Evolutionary conservation across 2,329 filamentous ascomycete genomes (phyloP).

Genomic region (Plenodomus biglobosus): DNA sequence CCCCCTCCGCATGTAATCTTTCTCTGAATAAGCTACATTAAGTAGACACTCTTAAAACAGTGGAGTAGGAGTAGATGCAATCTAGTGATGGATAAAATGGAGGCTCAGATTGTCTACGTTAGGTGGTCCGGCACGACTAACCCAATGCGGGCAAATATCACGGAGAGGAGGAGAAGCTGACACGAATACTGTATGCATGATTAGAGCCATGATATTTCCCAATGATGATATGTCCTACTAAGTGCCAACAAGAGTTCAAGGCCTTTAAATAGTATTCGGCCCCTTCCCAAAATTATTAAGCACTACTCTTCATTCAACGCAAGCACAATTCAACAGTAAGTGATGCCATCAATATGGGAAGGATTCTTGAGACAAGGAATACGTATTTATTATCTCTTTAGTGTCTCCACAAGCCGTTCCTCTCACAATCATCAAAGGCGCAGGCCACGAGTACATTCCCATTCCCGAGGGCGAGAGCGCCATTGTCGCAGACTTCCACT

Average conservation of each 20-base stretch:
- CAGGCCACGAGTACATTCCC: constrained; percentile 27
- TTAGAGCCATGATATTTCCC: constrained; percentile 5
- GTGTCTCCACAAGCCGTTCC: constrained; percentile 22
- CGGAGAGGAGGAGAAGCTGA: constrained; percentile 9
- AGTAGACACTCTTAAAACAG: no score
- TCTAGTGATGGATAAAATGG: not conserved
- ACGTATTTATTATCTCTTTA: not conserved
- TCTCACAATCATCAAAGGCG: constrained; percentile 31
- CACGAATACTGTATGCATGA: constrained; percentile 5
- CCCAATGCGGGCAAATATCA: constrained; percentile 21
- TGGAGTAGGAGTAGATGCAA: not conserved
- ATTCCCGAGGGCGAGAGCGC: constrained; percentile 28
- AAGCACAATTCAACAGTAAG: not conserved
- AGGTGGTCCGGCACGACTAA: constrained; percentile 19
- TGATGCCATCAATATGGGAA: not conserved
- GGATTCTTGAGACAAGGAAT: not conserved
- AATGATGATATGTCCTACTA: not conserved
- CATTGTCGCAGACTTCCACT: constrained; percentile 32
- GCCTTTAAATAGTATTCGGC: not conserved
- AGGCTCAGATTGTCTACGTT: constrained; percentile 15
- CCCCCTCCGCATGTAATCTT: no score
- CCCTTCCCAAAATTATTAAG: not conserved
- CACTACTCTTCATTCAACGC: not conserved
- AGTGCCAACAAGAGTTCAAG: not conserved
- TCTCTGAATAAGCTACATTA: no score